Evolutionary conservation across 805 yeast species (phyloP).

Genomic region (Metschnikowia anglica): DNA sequence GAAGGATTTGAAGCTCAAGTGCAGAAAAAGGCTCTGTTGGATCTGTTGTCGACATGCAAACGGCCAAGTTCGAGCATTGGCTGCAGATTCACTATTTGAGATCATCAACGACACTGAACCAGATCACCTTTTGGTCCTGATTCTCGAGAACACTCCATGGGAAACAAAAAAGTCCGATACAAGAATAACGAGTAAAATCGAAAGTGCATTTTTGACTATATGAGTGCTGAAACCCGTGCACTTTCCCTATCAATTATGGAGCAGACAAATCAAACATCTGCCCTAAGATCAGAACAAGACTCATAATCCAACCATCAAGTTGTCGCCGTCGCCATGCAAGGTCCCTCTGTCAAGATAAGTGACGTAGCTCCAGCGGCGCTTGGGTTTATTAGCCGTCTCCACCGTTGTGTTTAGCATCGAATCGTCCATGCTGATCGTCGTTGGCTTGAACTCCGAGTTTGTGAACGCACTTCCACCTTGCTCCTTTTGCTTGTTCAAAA

Average conservation of each 20-base stretch:
- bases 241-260: neutral
- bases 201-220: slow-evolving; percentile 2
- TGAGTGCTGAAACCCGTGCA: slow-evolving; percentile 2
- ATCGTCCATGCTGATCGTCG: slow-evolving; percentile 11
- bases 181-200: slow-evolving; percentile 2
- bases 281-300: no score
- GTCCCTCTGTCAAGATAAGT: slow-evolving; percentile 22
- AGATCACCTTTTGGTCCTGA: neutral
- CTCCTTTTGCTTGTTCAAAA: slow-evolving; percentile 16
- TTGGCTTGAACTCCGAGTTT: slow-evolving; percentile 1
- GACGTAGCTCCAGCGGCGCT: slow-evolving; percentile 23
- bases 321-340: slow-evolving; percentile 22
- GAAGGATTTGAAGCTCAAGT: slow-evolving; percentile 14
- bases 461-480: slow-evolving; percentile 7
- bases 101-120: slow-evolving; percentile 25
- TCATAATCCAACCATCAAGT: slow-evolving; percentile 23
- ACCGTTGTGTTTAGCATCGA: slow-evolving; percentile 6
- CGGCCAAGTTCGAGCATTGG: slow-evolving; percentile 33
- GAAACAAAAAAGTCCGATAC: neutral
- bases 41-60: slow-evolving; percentile 32
- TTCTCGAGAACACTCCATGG: slow-evolving; percentile 3
- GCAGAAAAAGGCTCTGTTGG: slow-evolving; percentile 24
- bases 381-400: slow-evolving; percentile 5
- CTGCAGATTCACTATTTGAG: slow-evolving; percentile 46
- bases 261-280: no score